Base-by-base conservation (phyloP, 805 yeast species). In the Saccharomycopsis malanga region DNA sequence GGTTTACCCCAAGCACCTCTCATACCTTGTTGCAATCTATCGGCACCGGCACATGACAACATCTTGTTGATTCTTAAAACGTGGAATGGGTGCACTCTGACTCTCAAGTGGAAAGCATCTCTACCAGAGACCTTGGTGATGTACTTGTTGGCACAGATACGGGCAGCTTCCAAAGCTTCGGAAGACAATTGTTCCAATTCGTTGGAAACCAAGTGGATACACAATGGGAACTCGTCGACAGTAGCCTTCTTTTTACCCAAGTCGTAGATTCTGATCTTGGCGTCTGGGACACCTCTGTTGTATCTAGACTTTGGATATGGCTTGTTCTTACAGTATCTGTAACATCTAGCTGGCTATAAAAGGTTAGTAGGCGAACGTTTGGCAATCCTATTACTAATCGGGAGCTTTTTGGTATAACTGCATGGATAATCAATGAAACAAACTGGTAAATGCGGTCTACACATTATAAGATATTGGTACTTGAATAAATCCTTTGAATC, bases 1-100 rank as follows among this genome's bases (percentile, higher is more conserved):
- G 98, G 98, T 81, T 93, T 93, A 88, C 98, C 98, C 98, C 98
- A 93, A 71, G 98, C 98, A 82, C 95, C 95, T 87, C 98, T 91
- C 98, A 93, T 93, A 89, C 98, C 98, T 80, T 93, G 98, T 81
- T 93, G 98, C 77, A 93, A 83, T 86, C 98, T 88, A 91, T 93
- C 98, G 72, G 98, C 98, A 87, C 98, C 98, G 79, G 98, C 98
- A 82, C 98, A 93, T 70, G 98, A 93, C 96, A 93, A 88, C 98
- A 93, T 93, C 87, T 93, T 93, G 93, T 93, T 93, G 81, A 93
- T 93, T 79, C 98, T 85, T 74, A 93, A 83, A 63, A 93, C 98
- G 83, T 93, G 98, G 98, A 86, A 93, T 65, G 98, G 98, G 77
- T 93, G 98, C 69, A 89, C 98, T 80, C 98, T 89, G 74, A 93